Conservation (phyloP, 2,329 filamentous ascomycete genomes). For the Xylaria sp. region DNA sequence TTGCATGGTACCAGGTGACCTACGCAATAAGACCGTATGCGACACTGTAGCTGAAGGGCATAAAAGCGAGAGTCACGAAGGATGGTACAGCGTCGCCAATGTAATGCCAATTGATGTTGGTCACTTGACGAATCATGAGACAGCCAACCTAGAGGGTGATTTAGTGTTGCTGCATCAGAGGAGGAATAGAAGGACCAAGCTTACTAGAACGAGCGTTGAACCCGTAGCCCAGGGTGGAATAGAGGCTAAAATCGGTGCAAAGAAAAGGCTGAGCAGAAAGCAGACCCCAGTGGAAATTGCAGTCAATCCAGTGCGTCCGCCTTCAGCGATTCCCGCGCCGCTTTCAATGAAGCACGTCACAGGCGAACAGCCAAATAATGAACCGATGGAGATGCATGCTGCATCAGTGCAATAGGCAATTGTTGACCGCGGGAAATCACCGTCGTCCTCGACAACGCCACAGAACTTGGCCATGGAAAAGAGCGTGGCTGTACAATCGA, state of each 20-base stretch:
- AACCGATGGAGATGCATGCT: conserved; percentile 75
- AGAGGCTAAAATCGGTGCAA: conserved; percentile 80
- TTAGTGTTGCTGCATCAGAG: background rate
- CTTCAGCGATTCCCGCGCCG: conserved; percentile 79
- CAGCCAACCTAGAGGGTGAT: conserved; percentile 68
- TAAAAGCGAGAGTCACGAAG: conserved; percentile 78
- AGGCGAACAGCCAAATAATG: conserved; percentile 75
- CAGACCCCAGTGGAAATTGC: conserved; percentile 75
- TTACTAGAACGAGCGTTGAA: conserved; percentile 74
- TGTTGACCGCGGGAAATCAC: conserved; percentile 88
- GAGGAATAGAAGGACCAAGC: conserved; percentile 35
- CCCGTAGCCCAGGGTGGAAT: conserved; percentile 84
- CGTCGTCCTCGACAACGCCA: conserved; percentile 71
- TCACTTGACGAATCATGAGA: conserved; percentile 81
- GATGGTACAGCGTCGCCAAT: conserved; percentile 80
- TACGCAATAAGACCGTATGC: conserved; percentile 80
- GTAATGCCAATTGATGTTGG: conserved; percentile 80
- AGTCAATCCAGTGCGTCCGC: conserved; percentile 77
- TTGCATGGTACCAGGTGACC: conserved; percentile 47
- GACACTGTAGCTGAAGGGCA: conserved; percentile 83
- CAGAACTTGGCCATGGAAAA: conserved; percentile 86
- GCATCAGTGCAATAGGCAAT: conserved; percentile 81
- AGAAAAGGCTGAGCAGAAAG: conserved; percentile 78
- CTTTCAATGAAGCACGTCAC: conserved; percentile 81
- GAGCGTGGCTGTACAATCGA: conserved; percentile 80